These are phyloP conservation scores for Eimeria sp. DNA, from an alignment of 169 alveolate genomes.

Conservation along the genomic window DNA sequence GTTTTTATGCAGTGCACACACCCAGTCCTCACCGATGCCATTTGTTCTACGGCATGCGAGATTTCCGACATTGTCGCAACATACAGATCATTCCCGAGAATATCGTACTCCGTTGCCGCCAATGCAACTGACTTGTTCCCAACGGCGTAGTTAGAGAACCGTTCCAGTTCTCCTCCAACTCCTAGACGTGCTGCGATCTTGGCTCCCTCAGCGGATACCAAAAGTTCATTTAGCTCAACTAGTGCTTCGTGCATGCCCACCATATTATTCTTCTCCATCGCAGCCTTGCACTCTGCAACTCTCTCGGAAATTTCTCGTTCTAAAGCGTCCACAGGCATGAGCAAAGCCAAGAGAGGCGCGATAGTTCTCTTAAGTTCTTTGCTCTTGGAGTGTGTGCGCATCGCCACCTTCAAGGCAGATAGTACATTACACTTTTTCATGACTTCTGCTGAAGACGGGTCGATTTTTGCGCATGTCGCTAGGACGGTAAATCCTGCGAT, in stretches of 20 bases:
- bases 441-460: slow-evolving; percentile 86
- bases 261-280: slow-evolving; percentile 83
- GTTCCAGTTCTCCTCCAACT: slow-evolving; percentile 66
- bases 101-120: slow-evolving; percentile 80
- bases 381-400: slow-evolving; percentile 93
- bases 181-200: slow-evolving; percentile 84
- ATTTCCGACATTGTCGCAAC: slow-evolving; percentile 79
- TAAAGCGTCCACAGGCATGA: slow-evolving; percentile 95
- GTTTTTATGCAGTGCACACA: slow-evolving; percentile 66
- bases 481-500: slow-evolving; percentile 91
- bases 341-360: slow-evolving; percentile 93
- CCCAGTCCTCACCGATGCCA: slow-evolving; percentile 77
- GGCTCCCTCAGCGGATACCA: slow-evolving; percentile 88
- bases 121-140: slow-evolving; percentile 40
- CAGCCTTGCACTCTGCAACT: slow-evolving; percentile 89
- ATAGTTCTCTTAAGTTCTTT: slow-evolving; percentile 91
- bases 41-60: slow-evolving; percentile 83
- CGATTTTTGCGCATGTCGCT: slow-evolving; percentile 88
- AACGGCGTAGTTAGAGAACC: slow-evolving; percentile 59
- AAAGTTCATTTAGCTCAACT: slow-evolving; percentile 85
- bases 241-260: slow-evolving; percentile 85
- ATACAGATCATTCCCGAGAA: slow-evolving; percentile 78
- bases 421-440: slow-evolving; percentile 83
- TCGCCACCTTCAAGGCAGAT: slow-evolving; percentile 88
- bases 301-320: slow-evolving; percentile 91